Conservation (phyloP, 345 rosid genomes). For the Atalantia buxifolia region DNA sequence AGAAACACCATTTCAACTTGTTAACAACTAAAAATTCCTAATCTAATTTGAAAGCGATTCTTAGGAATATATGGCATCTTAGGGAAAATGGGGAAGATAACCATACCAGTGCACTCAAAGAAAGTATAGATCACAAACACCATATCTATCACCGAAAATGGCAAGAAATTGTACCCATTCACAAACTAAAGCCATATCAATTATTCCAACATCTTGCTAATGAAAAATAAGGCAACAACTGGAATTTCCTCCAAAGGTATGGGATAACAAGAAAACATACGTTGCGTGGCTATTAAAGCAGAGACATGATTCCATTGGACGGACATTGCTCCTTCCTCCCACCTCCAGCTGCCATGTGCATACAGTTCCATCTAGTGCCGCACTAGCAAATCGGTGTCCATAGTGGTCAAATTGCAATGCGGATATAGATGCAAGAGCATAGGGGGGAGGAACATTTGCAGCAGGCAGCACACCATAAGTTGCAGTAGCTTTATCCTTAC, state of each 20-base stretch:
- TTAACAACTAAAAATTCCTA: neutral
- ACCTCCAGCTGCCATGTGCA: conserved; percentile 95
- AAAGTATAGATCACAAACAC: neutral
- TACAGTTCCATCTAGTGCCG: conserved; percentile 87
- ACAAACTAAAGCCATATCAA: neutral
- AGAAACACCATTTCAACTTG: neutral
- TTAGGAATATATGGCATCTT: neutral
- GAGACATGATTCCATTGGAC: conserved; percentile 82
- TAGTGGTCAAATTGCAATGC: conserved; percentile 78
- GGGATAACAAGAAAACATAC: conserved; percentile 45
- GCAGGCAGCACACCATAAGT: conserved; percentile 93
- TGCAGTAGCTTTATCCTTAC: conserved; percentile 74
- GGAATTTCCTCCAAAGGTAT: neutral
- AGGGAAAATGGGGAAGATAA: neutral
- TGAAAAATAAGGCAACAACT: conserved; percentile 4
- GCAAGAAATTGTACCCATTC: conserved; percentile 2
- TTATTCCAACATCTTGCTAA: neutral
- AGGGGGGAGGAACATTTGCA: conserved; percentile 81
- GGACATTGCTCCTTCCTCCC: conserved; percentile 82
- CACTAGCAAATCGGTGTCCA: conserved; percentile 88
- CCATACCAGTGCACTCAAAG: neutral
- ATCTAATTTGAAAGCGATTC: neutral
- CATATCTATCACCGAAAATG: neutral
- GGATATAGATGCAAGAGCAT: conserved; percentile 84
- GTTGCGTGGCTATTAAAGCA: conserved; percentile 82